Base-by-base conservation (phyloP, 768 basidiomycete genomes). In the Trametes punicea region DNA sequence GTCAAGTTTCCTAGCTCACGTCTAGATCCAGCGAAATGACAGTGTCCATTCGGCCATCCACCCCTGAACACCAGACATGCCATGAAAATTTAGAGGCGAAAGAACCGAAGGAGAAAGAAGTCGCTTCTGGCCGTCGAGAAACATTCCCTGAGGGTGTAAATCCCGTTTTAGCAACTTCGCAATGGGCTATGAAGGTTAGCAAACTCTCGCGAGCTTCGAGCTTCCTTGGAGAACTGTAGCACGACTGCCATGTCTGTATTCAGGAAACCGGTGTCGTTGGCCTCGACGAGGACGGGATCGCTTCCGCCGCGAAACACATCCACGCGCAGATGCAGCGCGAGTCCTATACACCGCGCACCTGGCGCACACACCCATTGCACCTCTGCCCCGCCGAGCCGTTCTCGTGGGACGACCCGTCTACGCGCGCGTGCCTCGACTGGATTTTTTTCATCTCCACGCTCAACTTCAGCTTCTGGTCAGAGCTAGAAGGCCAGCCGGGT, bases 401-500 rank as follows among this genome's bases (percentile, higher is more conserved):
- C 71, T 77, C 57, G 67, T 79, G 8, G 64, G 71, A 11, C 71
- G 50, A 85, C 51, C 79, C 83, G 7, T 70, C 75, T 56, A 88
- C 83, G 34, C 80, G 74, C 66, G 70, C 74, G 38, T 80, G 78
- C 44, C 73, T 94, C 26, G 75, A 93, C 71, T 95, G 92, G 92
- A 86, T 95, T 56, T 94, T 95, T 71, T 80, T 90, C 57, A 85
- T 95, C 38, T 93, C 88, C 2, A 80, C 85, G 15, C 79, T 92
- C 47, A 96, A 93, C 70, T 96, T 91, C 70, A 89, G 81, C 64
- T 96, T 91, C 70, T 95, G 94, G 93, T 92, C 87, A 0, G 83
- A 86, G 65, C 76, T 71, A 38, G 83, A 86, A 58, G 81, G 82
- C 0, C 69, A 62, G 5, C 62, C 74, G 3, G 83, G 80, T 30